Conservation (phyloP, 192 early-diverging fungal genomes). For the Oehlia diaphana region DNA sequence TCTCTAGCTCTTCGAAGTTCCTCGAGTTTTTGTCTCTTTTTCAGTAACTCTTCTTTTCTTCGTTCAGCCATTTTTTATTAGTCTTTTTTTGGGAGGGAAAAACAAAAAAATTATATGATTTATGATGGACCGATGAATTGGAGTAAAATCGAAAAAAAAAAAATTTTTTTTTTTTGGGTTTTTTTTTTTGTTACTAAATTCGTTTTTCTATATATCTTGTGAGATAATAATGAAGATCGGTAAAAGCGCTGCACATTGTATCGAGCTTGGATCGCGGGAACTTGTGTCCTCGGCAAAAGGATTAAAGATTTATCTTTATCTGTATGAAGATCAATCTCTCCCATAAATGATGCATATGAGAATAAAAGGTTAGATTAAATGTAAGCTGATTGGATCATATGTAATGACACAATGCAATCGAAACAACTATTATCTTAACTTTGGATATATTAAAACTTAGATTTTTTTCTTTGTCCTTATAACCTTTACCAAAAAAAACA, state of each 20-base stretch:
- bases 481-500: too few species aligned
- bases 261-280: background rate
- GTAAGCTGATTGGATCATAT: background rate
- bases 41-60: slow-evolving; percentile 80
- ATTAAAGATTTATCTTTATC: background rate
- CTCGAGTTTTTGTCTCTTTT: slow-evolving; percentile 88
- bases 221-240: background rate
- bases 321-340: background rate
- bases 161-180: background rate
- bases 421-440: background rate
- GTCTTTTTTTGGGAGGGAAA: background rate
- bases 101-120: background rate
- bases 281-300: background rate
- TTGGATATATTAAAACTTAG: background rate
- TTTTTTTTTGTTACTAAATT: background rate
- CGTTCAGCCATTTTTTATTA: slow-evolving; percentile 40
- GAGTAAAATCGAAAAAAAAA: background rate
- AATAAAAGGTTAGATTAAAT: background rate
- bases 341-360: background rate
- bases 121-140: background rate
- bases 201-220: background rate
- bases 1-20: slow-evolving; percentile 82
- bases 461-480: background rate
- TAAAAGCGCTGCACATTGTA: background rate
- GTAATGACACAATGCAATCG: background rate